Conservation (phyloP, 345 rosid genomes). For the Populus euphratica region DNA sequence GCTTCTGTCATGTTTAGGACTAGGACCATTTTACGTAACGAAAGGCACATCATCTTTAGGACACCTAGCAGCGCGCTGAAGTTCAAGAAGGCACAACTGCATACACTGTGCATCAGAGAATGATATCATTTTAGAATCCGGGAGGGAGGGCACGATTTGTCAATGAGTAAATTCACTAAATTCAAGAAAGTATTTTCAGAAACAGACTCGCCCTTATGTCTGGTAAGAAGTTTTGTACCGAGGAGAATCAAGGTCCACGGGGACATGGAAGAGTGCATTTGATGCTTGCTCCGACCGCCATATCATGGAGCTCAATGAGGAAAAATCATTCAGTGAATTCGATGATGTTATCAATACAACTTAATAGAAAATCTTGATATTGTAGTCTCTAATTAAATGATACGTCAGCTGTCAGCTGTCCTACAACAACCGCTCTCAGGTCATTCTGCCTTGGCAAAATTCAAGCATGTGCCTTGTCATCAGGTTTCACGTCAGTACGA, state of each 20-base stretch:
- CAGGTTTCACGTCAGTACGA: slow-evolving; percentile 2
- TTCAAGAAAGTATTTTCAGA: not conserved
- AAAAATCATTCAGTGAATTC: slow-evolving; percentile 1
- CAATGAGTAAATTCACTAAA: too few species aligned
- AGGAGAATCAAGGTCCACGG: too few species aligned
- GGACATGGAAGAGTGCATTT: not conserved
- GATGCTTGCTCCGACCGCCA: not conserved
- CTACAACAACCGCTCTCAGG: not conserved
- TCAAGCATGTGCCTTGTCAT: slow-evolving; percentile 18
- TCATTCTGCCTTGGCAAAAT: slow-evolving; percentile 6
- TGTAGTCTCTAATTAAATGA: slow-evolving; percentile 7
- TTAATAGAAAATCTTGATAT: slow-evolving; percentile 1
- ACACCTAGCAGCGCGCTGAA: too few species aligned
- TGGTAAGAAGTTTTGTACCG: not conserved
- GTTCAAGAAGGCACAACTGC: too few species aligned
- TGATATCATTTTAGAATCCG: too few species aligned
- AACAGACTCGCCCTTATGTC: not conserved
- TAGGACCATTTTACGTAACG: too few species aligned
- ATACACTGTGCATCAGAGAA: too few species aligned
- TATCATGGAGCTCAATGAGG: not conserved
- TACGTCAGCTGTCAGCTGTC: not conserved
- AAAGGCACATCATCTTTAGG: too few species aligned
- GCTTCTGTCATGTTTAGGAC: too few species aligned
- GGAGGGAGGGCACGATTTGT: too few species aligned
- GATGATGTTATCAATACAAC: slow-evolving; percentile 4